phyloP scores from a whole-genome alignment of 768 basidiomycete species.

The Glaciozyma martinii region DNA sequence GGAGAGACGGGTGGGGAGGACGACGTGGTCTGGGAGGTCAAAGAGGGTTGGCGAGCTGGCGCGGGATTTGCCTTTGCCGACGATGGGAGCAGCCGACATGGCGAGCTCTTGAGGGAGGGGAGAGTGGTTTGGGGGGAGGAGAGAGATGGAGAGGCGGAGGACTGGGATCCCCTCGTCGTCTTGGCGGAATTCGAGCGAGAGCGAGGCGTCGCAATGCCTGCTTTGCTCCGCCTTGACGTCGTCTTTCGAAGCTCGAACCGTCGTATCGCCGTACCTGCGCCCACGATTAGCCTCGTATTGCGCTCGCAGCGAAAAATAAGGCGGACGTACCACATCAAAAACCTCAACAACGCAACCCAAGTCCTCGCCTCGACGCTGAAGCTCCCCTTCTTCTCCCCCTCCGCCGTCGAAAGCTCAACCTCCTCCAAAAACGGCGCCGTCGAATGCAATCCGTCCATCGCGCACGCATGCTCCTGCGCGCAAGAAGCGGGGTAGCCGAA shows the following conservation, averaged over 20 bases:
- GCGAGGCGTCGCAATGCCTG: constrained; percentile 15
- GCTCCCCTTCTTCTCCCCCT: neutral
- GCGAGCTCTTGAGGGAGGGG: constrained; percentile 12
- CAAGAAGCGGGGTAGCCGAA: constrained; percentile 23
- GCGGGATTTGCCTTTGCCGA: constrained; percentile 18
- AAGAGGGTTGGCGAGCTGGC: neutral
- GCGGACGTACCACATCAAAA: constrained; percentile 23
- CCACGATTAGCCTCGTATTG: neutral
- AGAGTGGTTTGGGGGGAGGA: constrained; percentile 7
- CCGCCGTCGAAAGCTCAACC: constrained; percentile 9
- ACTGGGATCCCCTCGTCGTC: constrained; percentile 18
- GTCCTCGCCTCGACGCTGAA: constrained; percentile 21
- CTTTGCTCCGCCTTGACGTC: constrained; percentile 1
- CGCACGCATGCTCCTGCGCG: constrained; percentile 19
- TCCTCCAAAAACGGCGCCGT: neutral
- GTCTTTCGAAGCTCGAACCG: neutral
- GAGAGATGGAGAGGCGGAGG: constrained; percentile 12
- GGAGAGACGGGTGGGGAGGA: constrained; percentile 25
- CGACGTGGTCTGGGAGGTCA: constrained; percentile 22
- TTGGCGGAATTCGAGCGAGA: constrained; percentile 18
- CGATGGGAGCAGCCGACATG: neutral
- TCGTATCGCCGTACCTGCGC: constrained; percentile 18
- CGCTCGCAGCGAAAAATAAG: neutral
- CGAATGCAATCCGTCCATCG: constrained; percentile 6
- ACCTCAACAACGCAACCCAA: constrained; percentile 17